Base-by-base conservation (phyloP, 2,329 filamentous ascomycete species). In the Cytospora chrysosperma region DNA sequence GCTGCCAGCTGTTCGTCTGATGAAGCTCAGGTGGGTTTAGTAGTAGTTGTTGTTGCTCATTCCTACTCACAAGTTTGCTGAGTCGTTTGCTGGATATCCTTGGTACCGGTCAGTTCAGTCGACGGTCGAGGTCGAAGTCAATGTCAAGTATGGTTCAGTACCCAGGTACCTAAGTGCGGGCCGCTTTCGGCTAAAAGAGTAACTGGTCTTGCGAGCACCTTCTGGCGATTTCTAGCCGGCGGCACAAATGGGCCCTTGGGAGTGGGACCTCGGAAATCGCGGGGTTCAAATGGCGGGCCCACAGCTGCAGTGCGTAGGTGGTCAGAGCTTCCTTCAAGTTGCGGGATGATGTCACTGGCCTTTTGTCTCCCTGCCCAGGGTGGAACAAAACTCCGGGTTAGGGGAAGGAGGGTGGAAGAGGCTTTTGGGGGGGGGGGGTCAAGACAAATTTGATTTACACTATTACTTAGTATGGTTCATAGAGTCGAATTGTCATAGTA, bases 221-320 rank as follows among this genome's bases (percentile, higher is more conserved):
- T 61, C 59, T 51, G 55, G 59, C 40, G 53, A 28, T 26, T 61
- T 61, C 59, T 49, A 61, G 24, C 19, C 24, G 30, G 2, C 37
- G n/a, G n/a, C n/a, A n/a, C 34, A 37, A 17, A 10, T 8, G n/a
- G 24, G 43, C 43, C 43, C 43, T n/a, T 47, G 43, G 9, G n/a
- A 47, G 43, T 47, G 43, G 43, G 7, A 19, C 37, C 37, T 40
- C 17, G 37, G 37, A 9, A 21, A 24, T 7, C n/a, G 43, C 43
- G 43, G 43, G 43, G 43, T 37, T 47, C 8, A 13, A 24, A 47
- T 2, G n/a, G 43, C 9, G 43, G 43, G 5, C 32, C 32, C 32
- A 34, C 32, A 34, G 43, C n/a, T 24, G n/a, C n/a, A 47, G 43
- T 47, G 43, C 10, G n/a, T 12, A 13, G 17, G 5, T 47, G 43